phyloP scores from a whole-genome alignment of 2,329 filamentous ascomycete genomes.

The Pyricularia sp. region DNA sequence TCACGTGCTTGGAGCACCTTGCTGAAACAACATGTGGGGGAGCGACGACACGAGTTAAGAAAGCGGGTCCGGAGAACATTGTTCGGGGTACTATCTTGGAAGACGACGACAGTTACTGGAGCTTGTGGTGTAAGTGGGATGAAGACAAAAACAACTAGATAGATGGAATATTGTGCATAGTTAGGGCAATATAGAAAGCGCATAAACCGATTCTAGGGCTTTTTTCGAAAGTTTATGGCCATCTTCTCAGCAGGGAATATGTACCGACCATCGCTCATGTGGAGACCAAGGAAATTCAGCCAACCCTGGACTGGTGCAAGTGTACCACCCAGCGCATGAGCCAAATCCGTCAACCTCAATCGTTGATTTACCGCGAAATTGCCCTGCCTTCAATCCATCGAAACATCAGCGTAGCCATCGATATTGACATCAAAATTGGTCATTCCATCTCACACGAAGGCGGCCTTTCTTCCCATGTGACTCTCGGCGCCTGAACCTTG shows the following conservation, averaged over 20 bases:
- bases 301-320: slow-evolving; percentile 1
- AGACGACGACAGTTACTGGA: background rate
- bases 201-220: background rate
- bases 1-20: background rate
- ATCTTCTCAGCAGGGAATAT: background rate
- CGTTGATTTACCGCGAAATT: slow-evolving; percentile 39
- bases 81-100: background rate
- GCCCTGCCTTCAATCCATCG: slow-evolving; percentile 37
- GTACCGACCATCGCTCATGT: background rate
- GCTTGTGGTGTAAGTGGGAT: background rate
- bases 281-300: slow-evolving; percentile 3
- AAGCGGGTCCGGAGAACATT: background rate
- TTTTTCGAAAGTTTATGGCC: background rate
- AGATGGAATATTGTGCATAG: background rate
- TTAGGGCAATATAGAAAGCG: background rate
- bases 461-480: slow-evolving; percentile 35
- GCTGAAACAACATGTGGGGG: background rate
- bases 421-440: slow-evolving; percentile 23
- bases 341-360: slow-evolving; percentile 36
- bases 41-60: background rate
- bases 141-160: background rate
- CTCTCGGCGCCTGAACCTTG: slow-evolving; percentile 32
- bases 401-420: slow-evolving; percentile 29
- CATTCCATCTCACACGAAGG: slow-evolving; percentile 38
- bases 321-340: slow-evolving; percentile 1